Conservation (phyloP, 2,329 filamentous ascomycete genomes). For the Trichoderma endophyticum region DNA sequence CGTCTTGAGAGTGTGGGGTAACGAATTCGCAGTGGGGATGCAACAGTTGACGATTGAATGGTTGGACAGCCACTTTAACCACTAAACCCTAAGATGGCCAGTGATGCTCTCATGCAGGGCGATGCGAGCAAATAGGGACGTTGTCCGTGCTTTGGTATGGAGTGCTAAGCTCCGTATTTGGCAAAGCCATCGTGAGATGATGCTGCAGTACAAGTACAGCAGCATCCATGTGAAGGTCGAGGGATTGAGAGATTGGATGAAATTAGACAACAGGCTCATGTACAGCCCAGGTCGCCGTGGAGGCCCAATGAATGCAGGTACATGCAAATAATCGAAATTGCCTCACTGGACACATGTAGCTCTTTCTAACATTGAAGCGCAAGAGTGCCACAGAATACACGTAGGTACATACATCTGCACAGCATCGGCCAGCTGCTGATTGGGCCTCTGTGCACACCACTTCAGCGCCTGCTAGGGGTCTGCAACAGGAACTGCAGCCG, state of each 20-base stretch:
- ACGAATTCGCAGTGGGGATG: not conserved
- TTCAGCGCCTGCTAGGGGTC: not conserved
- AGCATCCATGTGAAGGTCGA: not conserved
- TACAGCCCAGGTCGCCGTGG: not conserved
- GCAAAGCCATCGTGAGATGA: not conserved
- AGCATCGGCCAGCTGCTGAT: not conserved
- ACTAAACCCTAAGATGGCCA: slow-evolving; percentile 1
- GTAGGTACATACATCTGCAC: not conserved
- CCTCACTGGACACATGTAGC: not conserved
- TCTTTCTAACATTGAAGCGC: not conserved
- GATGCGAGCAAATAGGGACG: not conserved
- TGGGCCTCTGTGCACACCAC: not conserved
- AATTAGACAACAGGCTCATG: not conserved
- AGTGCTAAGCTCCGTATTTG: not conserved
- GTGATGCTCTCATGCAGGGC: not conserved
- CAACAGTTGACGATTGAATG: not conserved
- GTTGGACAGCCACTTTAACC: not conserved
- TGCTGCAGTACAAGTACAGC: too few relatives aligned
- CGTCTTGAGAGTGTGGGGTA: slow-evolving; percentile 8
- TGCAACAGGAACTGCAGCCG: not conserved
- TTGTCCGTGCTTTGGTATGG: not conserved
- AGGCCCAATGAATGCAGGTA: not conserved
- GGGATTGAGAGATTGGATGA: not conserved
- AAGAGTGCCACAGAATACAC: not conserved
- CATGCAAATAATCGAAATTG: not conserved